Evolutionary conservation across 2,329 filamentous ascomycete genomes (phyloP).

Genomic region (Xylaria sp.): DNA sequence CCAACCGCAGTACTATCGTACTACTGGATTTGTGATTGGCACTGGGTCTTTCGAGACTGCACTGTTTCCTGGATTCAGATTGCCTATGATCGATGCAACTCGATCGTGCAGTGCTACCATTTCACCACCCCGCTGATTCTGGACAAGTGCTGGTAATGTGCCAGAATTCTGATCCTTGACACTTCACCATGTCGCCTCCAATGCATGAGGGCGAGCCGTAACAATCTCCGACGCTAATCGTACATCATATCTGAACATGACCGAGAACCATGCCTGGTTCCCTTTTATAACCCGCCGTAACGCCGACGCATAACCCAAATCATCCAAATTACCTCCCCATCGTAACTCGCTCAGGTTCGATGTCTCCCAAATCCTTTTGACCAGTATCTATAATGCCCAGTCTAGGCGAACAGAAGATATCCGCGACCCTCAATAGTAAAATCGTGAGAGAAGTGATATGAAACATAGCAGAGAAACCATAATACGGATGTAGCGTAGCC

Average conservation of each 20-base stretch:
- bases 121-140: slow-evolving; percentile 13
- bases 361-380: slow-evolving; percentile 28
- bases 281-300: slow-evolving; percentile 34
- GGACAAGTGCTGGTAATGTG: slow-evolving; percentile 17
- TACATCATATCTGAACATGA: slow-evolving; percentile 38
- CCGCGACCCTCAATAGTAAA: slow-evolving; percentile 22
- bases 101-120: slow-evolving; percentile 25
- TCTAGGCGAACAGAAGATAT: slow-evolving; percentile 33
- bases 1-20: background rate
- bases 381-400: slow-evolving; percentile 35
- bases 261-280: slow-evolving; percentile 21
- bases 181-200: slow-evolving; percentile 25
- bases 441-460: slow-evolving; percentile 29
- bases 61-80: slow-evolving; percentile 5
- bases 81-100: slow-evolving; percentile 20
- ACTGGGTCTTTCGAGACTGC: slow-evolving; percentile 8
- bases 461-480: slow-evolving; percentile 27
- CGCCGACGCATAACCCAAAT: slow-evolving; percentile 35
- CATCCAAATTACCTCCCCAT: slow-evolving; percentile 16
- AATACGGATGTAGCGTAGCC: slow-evolving; percentile 22
- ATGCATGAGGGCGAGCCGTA: slow-evolving; percentile 17
- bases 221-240: slow-evolving; percentile 33
- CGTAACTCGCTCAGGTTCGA: slow-evolving; percentile 18
- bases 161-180: slow-evolving; percentile 14
- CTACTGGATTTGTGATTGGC: slow-evolving; percentile 17